Evolutionary conservation across 441 rosid species (phyloP).

Genomic region (Adansonia rubrostipa): DNA sequence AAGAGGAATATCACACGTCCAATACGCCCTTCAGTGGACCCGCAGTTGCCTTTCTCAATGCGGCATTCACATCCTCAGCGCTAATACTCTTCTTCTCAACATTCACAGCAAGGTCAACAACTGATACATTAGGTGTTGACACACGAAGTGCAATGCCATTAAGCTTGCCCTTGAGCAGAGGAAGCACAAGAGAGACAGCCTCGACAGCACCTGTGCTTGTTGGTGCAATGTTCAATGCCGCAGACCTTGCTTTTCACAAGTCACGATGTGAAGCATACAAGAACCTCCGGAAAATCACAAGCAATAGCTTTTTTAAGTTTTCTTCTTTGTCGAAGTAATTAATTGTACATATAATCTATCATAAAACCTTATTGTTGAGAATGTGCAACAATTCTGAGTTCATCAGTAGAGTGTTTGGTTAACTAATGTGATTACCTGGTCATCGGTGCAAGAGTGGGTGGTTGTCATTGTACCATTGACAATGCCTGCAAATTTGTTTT

Average conservation of each 20-base stretch:
- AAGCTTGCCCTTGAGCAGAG: constrained; percentile 95
- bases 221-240: constrained; percentile 96
- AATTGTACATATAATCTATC: not conserved
- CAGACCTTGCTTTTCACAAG: constrained; percentile 96
- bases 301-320: not conserved
- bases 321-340: not conserved
- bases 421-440: constrained; percentile 59
- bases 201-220: constrained; percentile 98
- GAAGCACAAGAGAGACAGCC: constrained; percentile 92
- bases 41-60: constrained; percentile 84
- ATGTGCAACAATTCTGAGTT: not conserved
- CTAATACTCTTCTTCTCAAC: constrained; percentile 79
- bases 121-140: constrained; percentile 95
- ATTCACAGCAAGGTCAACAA: constrained; percentile 86
- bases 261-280: constrained; percentile 97
- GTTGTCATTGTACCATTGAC: constrained; percentile 99
- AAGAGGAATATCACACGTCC: constrained; percentile 83
- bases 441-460: constrained; percentile 98
- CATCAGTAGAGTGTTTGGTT: not conserved
- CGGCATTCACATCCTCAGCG: constrained; percentile 88
- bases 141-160: constrained; percentile 96
- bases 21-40: constrained; percentile 89
- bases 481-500: constrained; percentile 60
- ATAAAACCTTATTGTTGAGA: not conserved
- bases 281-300: constrained; percentile 61